phyloP scores from a whole-genome alignment of 2,329 filamentous ascomycete species.

The Metarhizium sp. region DNA sequence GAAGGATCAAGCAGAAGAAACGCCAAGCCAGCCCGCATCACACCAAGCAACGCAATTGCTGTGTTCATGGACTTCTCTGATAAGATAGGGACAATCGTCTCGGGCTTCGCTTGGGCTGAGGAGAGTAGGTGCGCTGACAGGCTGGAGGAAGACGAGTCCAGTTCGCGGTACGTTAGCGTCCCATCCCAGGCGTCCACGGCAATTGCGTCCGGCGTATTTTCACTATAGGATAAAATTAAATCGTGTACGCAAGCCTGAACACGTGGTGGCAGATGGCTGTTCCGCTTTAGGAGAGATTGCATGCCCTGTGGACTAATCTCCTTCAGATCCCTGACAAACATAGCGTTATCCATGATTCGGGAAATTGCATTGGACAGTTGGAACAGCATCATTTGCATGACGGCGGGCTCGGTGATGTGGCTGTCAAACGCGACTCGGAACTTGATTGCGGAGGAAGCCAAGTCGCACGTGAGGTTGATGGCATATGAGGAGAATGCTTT shows the following conservation, averaged over 20 bases:
- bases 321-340: neutral
- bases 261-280: neutral
- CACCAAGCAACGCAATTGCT: constrained; percentile 8
- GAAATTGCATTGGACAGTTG: too few species aligned
- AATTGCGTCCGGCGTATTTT: neutral
- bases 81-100: neutral
- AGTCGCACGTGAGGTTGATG: too few species aligned
- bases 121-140: neutral
- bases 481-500: too few species aligned
- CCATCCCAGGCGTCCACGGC: neutral
- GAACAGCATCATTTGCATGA: too few species aligned
- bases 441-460: too few species aligned
- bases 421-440: too few species aligned
- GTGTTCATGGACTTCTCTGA: neutral
- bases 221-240: neutral
- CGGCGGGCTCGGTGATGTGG: too few species aligned
- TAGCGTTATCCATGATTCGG: too few species aligned
- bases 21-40: constrained; percentile 8
- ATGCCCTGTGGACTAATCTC: neutral
- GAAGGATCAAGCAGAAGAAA: constrained; percentile 7
- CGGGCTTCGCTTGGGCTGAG: neutral
- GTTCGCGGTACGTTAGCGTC: neutral
- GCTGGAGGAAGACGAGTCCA: neutral
- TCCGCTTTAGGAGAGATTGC: neutral
- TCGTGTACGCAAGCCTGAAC: too few species aligned